Base-by-base conservation (phyloP, 1,139 yeast species). In the Geotrichum klebahnii region DNA sequence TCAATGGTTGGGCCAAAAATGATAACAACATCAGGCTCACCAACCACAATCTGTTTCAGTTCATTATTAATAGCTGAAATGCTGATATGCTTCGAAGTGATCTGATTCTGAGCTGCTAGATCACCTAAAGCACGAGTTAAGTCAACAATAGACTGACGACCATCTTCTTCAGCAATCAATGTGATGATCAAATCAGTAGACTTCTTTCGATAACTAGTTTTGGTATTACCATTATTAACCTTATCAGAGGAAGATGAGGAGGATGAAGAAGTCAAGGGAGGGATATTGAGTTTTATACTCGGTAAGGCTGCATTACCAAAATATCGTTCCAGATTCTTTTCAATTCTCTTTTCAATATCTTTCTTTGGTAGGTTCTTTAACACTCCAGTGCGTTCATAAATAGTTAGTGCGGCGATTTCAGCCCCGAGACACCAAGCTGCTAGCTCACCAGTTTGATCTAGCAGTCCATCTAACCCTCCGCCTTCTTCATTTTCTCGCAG, bases 371-470 rank as follows among this genome's bases (percentile, higher is more conserved):
- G 73, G 39, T 70, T 69, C 59, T 80, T 80, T 52, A 86, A 70
- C 3, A 76, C 71, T 1, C 97, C 97, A 50, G 80, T 80, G 61
- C 78, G 78, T 67, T 92, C 98, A 69, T 88, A 94, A 39, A 94
- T 72, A 6, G 86, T 76, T 55, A 92, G 73, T 49, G 74, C 72
- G 26, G 81, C 78, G 48, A 90, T 80, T 1, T 96, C 97, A 6
- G 94, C 82, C 41, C 95, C 86, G 19, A 88, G 68, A 40, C 89
- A 77, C 99, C 99, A 92, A 3, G 95, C 83, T 0, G 82, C 76
- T 42, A 90, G 62, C 62, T 89, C 96, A 50, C 92, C 78, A 19
- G 84, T 76, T 60, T 87, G 87, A 59, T 78, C 80, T 60, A 90
- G 73, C 42, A 94, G 73, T 0, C 95, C 96, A 54, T 84, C 90